These are phyloP conservation scores for Kuraishia capsulata DNA, from an alignment of 805 yeast species.

Conservation along the genomic window DNA sequence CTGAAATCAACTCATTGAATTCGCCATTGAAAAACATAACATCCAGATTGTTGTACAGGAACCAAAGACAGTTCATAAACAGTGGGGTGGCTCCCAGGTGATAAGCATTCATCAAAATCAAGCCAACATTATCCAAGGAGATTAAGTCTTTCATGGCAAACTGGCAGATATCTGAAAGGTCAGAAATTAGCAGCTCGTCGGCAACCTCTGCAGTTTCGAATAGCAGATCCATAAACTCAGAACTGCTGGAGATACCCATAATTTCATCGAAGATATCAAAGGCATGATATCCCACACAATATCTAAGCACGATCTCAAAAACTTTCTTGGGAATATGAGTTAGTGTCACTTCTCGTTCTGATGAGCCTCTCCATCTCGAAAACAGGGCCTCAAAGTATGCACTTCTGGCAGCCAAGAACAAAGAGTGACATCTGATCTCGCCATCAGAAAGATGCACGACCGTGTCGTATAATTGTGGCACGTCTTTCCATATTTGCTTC, in stretches of 20 bases:
- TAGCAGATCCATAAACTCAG: slow-evolving; percentile 37
- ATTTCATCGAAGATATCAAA: slow-evolving; percentile 27
- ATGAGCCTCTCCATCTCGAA: slow-evolving; percentile 40
- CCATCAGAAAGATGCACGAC: slow-evolving; percentile 38
- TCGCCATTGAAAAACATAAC: slow-evolving; percentile 41
- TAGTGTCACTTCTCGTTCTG: slow-evolving; percentile 27
- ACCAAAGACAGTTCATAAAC: slow-evolving; percentile 57
- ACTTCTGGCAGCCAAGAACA: slow-evolving; percentile 45
- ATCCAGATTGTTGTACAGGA: slow-evolving; percentile 56
- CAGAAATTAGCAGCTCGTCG: slow-evolving; percentile 54
- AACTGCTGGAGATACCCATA: too few species aligned
- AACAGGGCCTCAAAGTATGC: slow-evolving; percentile 56
- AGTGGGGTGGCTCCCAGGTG: slow-evolving; percentile 43
- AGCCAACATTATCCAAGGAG: slow-evolving; percentile 48
- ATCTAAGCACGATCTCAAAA: slow-evolving; percentile 41
- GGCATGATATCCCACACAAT: slow-evolving; percentile 47
- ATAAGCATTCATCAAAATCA: slow-evolving; percentile 46
- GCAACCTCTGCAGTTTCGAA: slow-evolving; percentile 52
- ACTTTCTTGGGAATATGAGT: slow-evolving; percentile 28
- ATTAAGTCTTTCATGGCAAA: slow-evolving; percentile 47
- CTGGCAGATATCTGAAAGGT: slow-evolving; percentile 55
- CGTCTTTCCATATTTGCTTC: neutral
- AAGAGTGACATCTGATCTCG: slow-evolving; percentile 35
- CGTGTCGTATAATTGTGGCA: slow-evolving; percentile 24
- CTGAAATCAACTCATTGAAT: slow-evolving; percentile 23